phyloP scores from a whole-genome alignment of 192 early-diverging fungal genomes.

The Backusella mclennaniae region DNA sequence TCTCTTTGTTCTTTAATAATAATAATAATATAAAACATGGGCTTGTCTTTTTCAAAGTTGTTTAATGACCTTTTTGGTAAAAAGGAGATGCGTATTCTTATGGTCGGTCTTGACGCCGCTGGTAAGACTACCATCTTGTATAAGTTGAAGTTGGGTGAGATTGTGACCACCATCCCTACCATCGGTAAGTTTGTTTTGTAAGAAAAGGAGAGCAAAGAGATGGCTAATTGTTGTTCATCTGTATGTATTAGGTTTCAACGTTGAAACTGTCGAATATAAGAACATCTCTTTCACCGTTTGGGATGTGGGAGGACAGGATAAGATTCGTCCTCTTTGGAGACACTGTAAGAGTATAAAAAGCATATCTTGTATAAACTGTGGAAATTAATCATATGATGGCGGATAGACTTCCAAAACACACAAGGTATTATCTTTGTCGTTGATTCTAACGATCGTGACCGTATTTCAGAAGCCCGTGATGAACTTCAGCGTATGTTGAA shows the following conservation, averaged over 20 bases:
- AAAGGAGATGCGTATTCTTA: conserved; percentile 96
- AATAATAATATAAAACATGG: conserved; percentile 58
- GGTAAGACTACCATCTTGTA: conserved; percentile 99
- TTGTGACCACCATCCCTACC: conserved; percentile 98
- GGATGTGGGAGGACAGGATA: conserved; percentile 99
- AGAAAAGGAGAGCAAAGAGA: neutral
- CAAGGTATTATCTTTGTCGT: conserved; percentile 98
- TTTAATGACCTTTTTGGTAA: conserved; percentile 79
- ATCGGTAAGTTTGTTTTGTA: conserved; percentile 65
- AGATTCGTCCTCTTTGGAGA: conserved; percentile 97
- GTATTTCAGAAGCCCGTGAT: conserved; percentile 89
- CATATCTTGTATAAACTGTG: neutral
- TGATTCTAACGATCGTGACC: conserved; percentile 95
- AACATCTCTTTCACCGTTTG: conserved; percentile 98
- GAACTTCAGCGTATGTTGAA: conserved; percentile 95
- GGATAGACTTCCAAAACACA: conserved; percentile 91
- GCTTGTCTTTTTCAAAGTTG: conserved; percentile 78
- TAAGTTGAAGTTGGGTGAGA: conserved; percentile 98
- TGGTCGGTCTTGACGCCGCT: conserved; percentile 92
- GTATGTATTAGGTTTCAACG: conserved; percentile 80
- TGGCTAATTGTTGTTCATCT: neutral
- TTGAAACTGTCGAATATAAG: conserved; percentile 98
- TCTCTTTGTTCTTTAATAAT: neutral
- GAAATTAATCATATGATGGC: neutral
- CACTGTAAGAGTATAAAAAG: conserved; percentile 70